phyloP scores from a whole-genome alignment of 2,329 filamentous ascomycete species.

The Xylaria sp. region DNA sequence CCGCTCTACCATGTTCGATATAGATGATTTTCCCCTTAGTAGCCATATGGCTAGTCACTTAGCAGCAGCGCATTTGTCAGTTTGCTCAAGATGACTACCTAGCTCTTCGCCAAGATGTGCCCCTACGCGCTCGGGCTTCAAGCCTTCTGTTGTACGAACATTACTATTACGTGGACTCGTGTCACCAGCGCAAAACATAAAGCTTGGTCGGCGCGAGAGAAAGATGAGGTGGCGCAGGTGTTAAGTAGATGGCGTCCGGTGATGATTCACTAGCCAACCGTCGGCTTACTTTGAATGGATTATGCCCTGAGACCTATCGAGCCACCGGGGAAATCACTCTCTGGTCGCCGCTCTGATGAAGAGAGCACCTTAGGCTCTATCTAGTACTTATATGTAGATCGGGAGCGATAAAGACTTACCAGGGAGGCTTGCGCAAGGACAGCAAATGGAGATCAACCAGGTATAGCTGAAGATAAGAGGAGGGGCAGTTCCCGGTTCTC shows the following conservation, averaged over 20 bases:
- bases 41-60: background rate
- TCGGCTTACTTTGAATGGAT: constrained; percentile 6
- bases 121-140: background rate
- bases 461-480: constrained; percentile 32
- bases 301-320: constrained; percentile 9
- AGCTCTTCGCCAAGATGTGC: background rate
- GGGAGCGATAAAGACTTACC: constrained; percentile 10
- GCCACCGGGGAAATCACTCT: constrained; percentile 1
- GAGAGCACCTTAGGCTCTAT: background rate
- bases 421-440: constrained; percentile 11
- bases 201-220: background rate
- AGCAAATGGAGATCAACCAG: constrained; percentile 7
- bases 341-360: background rate
- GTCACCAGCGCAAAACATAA: background rate
- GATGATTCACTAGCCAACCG: constrained; percentile 3
- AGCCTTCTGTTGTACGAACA: background rate
- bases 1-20: no score
- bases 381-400: background rate
- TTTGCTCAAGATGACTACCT: background rate
- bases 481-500: constrained; percentile 20
- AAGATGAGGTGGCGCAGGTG: constrained; percentile 4
- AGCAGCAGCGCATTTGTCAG: background rate
- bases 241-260: constrained; percentile 5
- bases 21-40: background rate
- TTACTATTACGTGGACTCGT: background rate